These are phyloP conservation scores for Paramarasmius palmivorus DNA, from an alignment of 1,284 basidiomycete species.

Conservation along the genomic window DNA sequence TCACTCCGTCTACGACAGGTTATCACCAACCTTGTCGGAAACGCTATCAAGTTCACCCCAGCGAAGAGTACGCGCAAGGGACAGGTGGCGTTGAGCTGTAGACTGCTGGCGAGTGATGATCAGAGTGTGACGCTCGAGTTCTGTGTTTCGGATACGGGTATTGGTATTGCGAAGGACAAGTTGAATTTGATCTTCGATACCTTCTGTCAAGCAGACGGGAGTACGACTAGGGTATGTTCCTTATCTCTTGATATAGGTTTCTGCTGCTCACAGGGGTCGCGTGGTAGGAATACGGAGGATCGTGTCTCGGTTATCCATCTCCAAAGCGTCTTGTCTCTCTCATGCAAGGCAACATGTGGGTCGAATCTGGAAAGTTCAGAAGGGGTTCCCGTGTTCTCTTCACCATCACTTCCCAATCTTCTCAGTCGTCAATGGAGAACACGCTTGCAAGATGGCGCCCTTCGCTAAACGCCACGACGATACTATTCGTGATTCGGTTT, in stretches of 20 bases:
- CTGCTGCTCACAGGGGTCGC: conserved; percentile 5
- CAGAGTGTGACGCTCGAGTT: conserved; percentile 91
- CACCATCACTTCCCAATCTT: conserved; percentile 86
- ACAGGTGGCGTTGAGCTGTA: conserved; percentile 88
- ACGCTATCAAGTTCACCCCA: conserved; percentile 95
- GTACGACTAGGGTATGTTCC: conserved; percentile 75
- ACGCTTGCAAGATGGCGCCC: conserved; percentile 78
- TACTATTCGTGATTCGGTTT: conserved; percentile 91
- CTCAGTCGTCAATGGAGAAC: conserved; percentile 70
- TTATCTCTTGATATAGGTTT: neutral
- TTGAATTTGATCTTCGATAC: conserved; percentile 99
- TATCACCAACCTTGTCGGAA: conserved; percentile 94
- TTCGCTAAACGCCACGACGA: conserved; percentile 76
- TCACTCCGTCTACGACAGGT: conserved; percentile 92
- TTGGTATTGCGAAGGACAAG: conserved; percentile 99
- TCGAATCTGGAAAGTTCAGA: conserved; percentile 89
- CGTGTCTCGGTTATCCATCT: conserved; percentile 94
- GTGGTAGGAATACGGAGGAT: conserved; percentile 94
- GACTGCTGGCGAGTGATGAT: conserved; percentile 74
- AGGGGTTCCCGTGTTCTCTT: conserved; percentile 98
- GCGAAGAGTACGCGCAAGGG: conserved; percentile 79
- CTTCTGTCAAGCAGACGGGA: conserved; percentile 98
- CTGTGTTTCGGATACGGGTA: conserved; percentile 97
- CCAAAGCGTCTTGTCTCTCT: conserved; percentile 95
- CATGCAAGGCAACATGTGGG: conserved; percentile 99